Base-by-base conservation (phyloP, 1,284 basidiomycete genomes). In the Uromyces viciae-fabae region DNA sequence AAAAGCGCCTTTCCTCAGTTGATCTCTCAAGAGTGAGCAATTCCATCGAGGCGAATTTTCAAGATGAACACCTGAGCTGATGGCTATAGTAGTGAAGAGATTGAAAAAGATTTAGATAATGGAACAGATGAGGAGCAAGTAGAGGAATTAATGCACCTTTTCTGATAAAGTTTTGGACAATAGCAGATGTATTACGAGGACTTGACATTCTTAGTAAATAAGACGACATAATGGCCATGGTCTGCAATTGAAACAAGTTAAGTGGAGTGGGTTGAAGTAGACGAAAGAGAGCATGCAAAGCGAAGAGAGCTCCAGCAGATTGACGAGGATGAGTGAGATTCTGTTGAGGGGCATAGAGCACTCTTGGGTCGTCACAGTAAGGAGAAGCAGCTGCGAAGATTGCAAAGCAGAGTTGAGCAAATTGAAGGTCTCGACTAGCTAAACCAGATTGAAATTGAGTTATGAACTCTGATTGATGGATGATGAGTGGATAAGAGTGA, bases 1-100 rank as follows among this genome's bases (percentile, higher is more conserved):
- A 60, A 78, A 78, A 2, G 76, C 76, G 15, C 76, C 64, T 60
- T 78, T 78, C 19, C 76, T 54, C 43, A 78, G 33, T 25, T 78
- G 76, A 46, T 71, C 66, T n/a, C 25, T 71, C 11, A 71, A 19
- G n/a, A 78, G 56, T 36, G 76, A 78, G 28, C 49, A 43, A 31
- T 54, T 40, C 76, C 76, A 78, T 25, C 52, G 66, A 28, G 76
- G 49, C 76, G 66, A 69, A 4, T 71, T 42, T 69, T 43, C 42
- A 14, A 69, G 43, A 33, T 69, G 68, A 43, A 25, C 68, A 19
- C 38, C 38, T n/a, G 68, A 25, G 43, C 19, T 28, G 42, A 69
- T 42, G 17, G 68, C 68, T 69, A 42, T 2, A 49, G 15, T 38
- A 42, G 1, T 19, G 36, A 3, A 42, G 36, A 40, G 36, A 66